Percentiles rank a stretch among this genome's conserved stretches.
Evolutionary conservation across 164 flowering plant genomes (phyloP).

Genomic region (Stephania cephalantha): DNA sequence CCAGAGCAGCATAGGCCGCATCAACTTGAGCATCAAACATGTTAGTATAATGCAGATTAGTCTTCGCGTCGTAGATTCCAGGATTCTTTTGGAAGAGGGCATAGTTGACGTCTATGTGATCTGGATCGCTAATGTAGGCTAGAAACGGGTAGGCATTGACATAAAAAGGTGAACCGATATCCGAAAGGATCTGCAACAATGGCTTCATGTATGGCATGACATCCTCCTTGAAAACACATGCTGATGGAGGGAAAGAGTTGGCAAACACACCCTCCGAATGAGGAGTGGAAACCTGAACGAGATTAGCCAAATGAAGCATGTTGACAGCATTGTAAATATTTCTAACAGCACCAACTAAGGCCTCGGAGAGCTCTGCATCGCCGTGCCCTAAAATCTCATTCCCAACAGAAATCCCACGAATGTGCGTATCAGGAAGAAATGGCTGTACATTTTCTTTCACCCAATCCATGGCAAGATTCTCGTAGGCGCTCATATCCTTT

Average conservation of each 20-base stretch:
- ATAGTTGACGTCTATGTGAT: slow-evolving; percentile 57
- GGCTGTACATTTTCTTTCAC: slow-evolving; percentile 62
- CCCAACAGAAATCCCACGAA: slow-evolving; percentile 76
- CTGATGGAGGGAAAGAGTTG: slow-evolving; percentile 67
- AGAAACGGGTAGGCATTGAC: slow-evolving; percentile 83
- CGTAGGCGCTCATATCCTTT: slow-evolving; percentile 52
- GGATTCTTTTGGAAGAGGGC: slow-evolving; percentile 54
- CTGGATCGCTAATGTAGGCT: slow-evolving; percentile 65
- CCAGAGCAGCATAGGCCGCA: slow-evolving; percentile 73
- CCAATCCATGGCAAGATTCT: slow-evolving; percentile 65
- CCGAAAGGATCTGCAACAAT: slow-evolving; percentile 58
- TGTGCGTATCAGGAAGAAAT: slow-evolving; percentile 51
- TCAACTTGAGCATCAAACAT: slow-evolving; percentile 80
- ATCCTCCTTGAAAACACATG: slow-evolving; percentile 52
- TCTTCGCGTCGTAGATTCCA: slow-evolving; percentile 57
- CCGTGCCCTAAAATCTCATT: slow-evolving; percentile 62
- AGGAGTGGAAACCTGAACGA: slow-evolving; percentile 53
- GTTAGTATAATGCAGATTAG: slow-evolving; percentile 75
- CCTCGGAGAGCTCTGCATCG: slow-evolving; percentile 49
- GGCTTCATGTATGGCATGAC: slow-evolving; percentile 59
- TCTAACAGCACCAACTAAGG: slow-evolving; percentile 53
- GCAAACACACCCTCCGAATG: slow-evolving; percentile 74
- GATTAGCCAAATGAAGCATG: slow-evolving; percentile 27
- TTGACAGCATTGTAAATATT: slow-evolving; percentile 56
- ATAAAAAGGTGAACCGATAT: slow-evolving; percentile 60